Conservation (phyloP, 345 rosid species). For the Pistacia atlantica region DNA sequence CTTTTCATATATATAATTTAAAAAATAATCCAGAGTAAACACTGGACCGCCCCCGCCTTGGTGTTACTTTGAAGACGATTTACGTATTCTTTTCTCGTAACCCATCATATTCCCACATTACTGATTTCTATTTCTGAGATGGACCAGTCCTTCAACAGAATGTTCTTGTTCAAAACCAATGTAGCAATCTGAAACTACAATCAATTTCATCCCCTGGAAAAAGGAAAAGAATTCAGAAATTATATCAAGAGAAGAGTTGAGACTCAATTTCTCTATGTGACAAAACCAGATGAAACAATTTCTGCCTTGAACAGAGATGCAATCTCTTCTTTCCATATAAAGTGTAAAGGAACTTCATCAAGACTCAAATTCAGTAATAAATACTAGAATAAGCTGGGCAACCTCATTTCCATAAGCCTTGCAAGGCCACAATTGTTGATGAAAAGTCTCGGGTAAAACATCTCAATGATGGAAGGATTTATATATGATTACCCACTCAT, state of each 20-base stretch:
- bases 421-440: neutral
- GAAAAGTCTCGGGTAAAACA: neutral
- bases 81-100: neutral
- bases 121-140: constrained; percentile 23
- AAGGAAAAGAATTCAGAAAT: neutral
- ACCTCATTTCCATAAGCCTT: neutral
- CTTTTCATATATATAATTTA: no score
- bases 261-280: neutral
- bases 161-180: constrained; percentile 84
- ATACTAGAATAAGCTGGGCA: neutral
- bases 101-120: neutral
- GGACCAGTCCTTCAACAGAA: constrained; percentile 53
- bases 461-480: neutral
- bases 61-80: neutral
- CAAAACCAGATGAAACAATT: neutral
- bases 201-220: constrained; percentile 71
- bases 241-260: neutral
- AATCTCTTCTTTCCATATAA: neutral
- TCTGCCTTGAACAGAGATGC: neutral
- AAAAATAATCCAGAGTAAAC: no score
- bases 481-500: neutral
- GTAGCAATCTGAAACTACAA: constrained; percentile 90
- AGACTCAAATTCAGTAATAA: neutral
- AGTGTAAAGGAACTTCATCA: neutral
- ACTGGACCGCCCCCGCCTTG: neutral